Evolutionary conservation across 176 grass and related monocot species (phyloP).

Genomic region (Olyra latifolia): DNA sequence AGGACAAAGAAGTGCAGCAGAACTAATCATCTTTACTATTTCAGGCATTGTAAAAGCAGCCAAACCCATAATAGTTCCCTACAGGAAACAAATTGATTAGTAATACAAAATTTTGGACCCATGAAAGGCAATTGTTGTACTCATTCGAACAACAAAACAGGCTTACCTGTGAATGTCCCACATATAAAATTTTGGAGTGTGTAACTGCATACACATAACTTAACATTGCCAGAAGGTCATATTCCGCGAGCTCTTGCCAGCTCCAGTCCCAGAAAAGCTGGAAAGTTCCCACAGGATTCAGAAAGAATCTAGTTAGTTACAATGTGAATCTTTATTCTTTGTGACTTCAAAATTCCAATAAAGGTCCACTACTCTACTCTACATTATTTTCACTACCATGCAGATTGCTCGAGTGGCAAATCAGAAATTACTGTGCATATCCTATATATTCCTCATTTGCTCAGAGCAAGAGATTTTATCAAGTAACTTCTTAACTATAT

Average conservation of each 20-base stretch:
- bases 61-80: constrained; percentile 98
- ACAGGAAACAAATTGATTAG: constrained; percentile 40
- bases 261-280: constrained; percentile 98
- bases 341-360: not conserved
- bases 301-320: not conserved
- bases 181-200: constrained; percentile 72
- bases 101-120: not conserved
- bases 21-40: constrained; percentile 69
- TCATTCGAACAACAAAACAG: not conserved
- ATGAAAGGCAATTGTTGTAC: not conserved
- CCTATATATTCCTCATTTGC: not conserved
- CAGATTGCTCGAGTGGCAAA: not conserved
- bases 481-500: not conserved
- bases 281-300: constrained; percentile 24
- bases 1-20: constrained; percentile 93
- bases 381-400: not conserved
- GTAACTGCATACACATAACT: constrained; percentile 62
- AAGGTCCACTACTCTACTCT: not conserved
- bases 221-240: constrained; percentile 80
- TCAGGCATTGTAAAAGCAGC: constrained; percentile 84
- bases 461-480: not conserved
- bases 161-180: constrained; percentile 89
- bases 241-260: constrained; percentile 94
- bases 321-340: not conserved
- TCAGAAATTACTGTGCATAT: not conserved